phyloP scores from a whole-genome alignment of 495 filamentous ascomycete species.

The Penicillium cataractarum region DNA sequence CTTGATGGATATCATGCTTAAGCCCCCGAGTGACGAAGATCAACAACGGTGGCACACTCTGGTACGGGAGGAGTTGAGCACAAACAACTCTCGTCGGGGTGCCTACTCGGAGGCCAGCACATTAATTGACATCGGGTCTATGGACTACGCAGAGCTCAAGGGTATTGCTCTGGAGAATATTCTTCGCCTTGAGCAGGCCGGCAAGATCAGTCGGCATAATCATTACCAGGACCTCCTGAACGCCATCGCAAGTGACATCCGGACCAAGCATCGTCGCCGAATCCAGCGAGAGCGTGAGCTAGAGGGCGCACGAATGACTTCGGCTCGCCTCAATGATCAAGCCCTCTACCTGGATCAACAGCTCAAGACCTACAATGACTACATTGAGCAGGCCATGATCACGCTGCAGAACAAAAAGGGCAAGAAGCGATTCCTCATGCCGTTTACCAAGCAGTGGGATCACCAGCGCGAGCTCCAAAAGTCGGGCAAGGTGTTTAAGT shows the following conservation, averaged over 20 bases:
- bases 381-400: constrained; percentile 97
- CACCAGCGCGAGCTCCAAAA: constrained; percentile 94
- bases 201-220: constrained; percentile 87
- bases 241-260: constrained; percentile 94
- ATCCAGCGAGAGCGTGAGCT: constrained; percentile 89
- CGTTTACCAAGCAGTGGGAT: constrained; percentile 98
- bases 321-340: constrained; percentile 85
- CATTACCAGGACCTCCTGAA: constrained; percentile 96
- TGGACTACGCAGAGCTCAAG: constrained; percentile 93
- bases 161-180: constrained; percentile 92
- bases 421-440: constrained; percentile 91
- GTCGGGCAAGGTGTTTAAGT: constrained; percentile 89
- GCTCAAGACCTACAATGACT: constrained; percentile 96
- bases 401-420: constrained; percentile 98
- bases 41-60: constrained; percentile 84
- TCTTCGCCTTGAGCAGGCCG: constrained; percentile 78
- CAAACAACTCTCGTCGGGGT: constrained; percentile 68
- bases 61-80: constrained; percentile 79
- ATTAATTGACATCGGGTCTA: constrained; percentile 82
- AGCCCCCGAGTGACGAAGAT: constrained; percentile 83
- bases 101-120: constrained; percentile 90
- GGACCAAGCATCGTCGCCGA: constrained; percentile 90
- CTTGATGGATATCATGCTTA: constrained; percentile 92
- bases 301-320: constrained; percentile 83
- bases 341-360: constrained; percentile 91